Evolutionary conservation across 2,329 filamentous ascomycete genomes (phyloP).

Genomic region (Fusarium sp.): DNA sequence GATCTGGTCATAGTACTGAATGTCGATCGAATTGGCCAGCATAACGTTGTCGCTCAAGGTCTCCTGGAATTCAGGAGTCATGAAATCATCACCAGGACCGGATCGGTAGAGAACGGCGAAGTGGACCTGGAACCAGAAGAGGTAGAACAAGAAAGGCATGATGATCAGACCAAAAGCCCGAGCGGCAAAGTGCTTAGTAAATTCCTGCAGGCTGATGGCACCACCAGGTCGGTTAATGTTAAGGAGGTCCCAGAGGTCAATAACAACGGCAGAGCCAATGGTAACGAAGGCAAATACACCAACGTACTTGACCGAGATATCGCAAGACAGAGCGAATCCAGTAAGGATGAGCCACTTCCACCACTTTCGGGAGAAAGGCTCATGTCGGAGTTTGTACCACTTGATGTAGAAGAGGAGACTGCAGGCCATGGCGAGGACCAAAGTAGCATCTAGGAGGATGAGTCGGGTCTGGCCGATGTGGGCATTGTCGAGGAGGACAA

Average conservation of each 20-base stretch:
- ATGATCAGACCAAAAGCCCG: constrained; percentile 87
- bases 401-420: constrained; percentile 94
- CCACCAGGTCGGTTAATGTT: constrained; percentile 87
- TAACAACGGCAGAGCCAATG: constrained; percentile 90
- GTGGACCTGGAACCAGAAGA: constrained; percentile 99
- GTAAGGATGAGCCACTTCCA: constrained; percentile 99
- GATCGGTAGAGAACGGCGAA: constrained; percentile 89
- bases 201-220: constrained; percentile 80
- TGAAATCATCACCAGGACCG: constrained; percentile 97
- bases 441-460: constrained; percentile 92
- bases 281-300: constrained; percentile 97
- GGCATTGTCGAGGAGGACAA: constrained; percentile 96
- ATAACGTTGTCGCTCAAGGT: constrained; percentile 95
- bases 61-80: constrained; percentile 98
- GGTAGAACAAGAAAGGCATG: constrained; percentile 95
- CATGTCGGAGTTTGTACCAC: constrained; percentile 95
- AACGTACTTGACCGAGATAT: constrained; percentile 98
- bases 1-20: constrained; percentile 91
- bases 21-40: constrained; percentile 84
- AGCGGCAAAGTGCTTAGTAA: constrained; percentile 89
- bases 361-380: constrained; percentile 93
- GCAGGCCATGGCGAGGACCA: constrained; percentile 96
- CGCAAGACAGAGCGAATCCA: constrained; percentile 92
- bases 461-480: constrained; percentile 96
- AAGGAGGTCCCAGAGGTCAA: constrained; percentile 95